Percentiles rank a stretch among this genome's conserved stretches.
Conservation (phyloP, 164 flowering plant genomes). For the Stephania japonica region DNA sequence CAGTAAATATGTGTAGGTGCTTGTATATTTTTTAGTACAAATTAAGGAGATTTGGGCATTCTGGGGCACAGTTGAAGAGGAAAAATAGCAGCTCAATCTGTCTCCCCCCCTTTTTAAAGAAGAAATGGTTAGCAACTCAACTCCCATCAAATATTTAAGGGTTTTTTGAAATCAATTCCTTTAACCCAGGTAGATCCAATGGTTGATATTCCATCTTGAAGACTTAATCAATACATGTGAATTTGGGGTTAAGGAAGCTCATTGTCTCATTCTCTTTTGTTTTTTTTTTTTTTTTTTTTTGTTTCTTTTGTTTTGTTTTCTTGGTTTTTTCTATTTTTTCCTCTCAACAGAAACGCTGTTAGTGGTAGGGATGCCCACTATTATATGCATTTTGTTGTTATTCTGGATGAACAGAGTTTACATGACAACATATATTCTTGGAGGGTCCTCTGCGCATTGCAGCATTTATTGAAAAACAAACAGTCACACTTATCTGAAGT, state of each 20-base stretch:
- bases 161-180: neutral
- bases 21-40: constrained; percentile 1
- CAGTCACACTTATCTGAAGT: neutral
- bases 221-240: neutral
- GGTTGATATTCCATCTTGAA: neutral
- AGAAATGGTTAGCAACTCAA: neutral
- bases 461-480: neutral
- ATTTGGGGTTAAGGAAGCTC: neutral
- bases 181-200: neutral
- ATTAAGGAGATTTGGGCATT: constrained; percentile 1
- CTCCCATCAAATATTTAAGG: neutral
- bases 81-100: neutral
- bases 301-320: too few species aligned
- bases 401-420: neutral
- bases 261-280: neutral
- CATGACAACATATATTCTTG: neutral
- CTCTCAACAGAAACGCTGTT: neutral
- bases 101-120: neutral
- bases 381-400: neutral
- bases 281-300: too few species aligned
- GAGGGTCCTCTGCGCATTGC: neutral
- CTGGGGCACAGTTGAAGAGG: neutral
- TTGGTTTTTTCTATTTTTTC: too few species aligned
- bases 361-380: neutral
- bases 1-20: constrained; percentile 2